Conservation (phyloP, 2,329 filamentous ascomycete genomes). For the Hypoxylon sp. region DNA sequence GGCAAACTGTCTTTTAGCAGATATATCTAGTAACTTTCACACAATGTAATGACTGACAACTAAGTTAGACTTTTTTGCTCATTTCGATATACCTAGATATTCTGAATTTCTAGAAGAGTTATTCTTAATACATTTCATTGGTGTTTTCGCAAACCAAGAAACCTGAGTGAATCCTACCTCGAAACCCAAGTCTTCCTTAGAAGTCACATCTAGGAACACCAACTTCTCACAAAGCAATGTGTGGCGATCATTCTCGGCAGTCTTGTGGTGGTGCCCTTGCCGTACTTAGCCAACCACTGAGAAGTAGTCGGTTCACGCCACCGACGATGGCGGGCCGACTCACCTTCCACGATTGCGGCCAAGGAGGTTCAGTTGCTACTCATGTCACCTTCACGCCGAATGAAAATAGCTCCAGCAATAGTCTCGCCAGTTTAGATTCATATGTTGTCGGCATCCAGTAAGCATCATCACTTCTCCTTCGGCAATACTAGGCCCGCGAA, state of each 20-base stretch:
- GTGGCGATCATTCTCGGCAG: slow-evolving; percentile 60
- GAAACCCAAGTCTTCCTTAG: neutral
- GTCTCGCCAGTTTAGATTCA: slow-evolving; percentile 49
- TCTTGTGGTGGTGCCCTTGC: slow-evolving; percentile 64
- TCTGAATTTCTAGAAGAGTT: neutral
- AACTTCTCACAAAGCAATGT: slow-evolving; percentile 56
- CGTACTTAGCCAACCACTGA: slow-evolving; percentile 57
- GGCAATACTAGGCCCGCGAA: neutral
- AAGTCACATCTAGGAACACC: neutral
- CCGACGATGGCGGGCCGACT: slow-evolving; percentile 51
- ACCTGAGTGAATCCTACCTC: neutral
- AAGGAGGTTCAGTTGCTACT: slow-evolving; percentile 58
- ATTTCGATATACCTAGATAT: neutral
- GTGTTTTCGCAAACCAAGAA: neutral
- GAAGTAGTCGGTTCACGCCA: slow-evolving; percentile 23
- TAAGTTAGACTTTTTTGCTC: slow-evolving; percentile 4
- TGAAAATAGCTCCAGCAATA: slow-evolving; percentile 38
- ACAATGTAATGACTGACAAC: neutral
- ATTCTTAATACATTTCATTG: neutral
- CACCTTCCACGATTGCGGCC: slow-evolving; percentile 61
- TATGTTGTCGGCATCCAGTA: slow-evolving; percentile 63
- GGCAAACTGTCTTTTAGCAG: slow-evolving; percentile 6
- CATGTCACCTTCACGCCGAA: slow-evolving; percentile 60
- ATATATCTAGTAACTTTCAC: neutral
- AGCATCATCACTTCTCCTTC: slow-evolving; percentile 37